A percentile compares a stretch with the other conserved stretches of the same genome.
These are phyloP conservation scores for Botryotinia globosa DNA, from an alignment of 2,329 filamentous ascomycete species.

Conservation along the genomic window DNA sequence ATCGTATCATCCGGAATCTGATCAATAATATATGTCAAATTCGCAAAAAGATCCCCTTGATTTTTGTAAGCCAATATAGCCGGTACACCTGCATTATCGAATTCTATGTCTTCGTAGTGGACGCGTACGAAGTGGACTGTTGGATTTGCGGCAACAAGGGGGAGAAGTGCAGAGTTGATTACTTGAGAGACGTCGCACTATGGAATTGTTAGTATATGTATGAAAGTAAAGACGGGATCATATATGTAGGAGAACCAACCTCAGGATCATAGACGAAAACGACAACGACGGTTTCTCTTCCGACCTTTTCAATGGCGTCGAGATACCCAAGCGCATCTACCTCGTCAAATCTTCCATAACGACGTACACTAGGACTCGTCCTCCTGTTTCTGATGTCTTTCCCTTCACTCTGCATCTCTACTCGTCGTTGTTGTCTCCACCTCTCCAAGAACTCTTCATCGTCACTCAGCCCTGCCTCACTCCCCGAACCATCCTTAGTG, in stretches of 20 bases:
- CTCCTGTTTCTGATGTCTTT: slow-evolving; percentile 60
- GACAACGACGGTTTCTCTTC: slow-evolving; percentile 76
- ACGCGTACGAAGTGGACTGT: slow-evolving; percentile 85
- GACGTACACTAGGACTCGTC: slow-evolving; percentile 71
- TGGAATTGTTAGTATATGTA: slow-evolving; percentile 28
- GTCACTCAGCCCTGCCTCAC: slow-evolving; percentile 40
- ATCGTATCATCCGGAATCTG: slow-evolving; percentile 72
- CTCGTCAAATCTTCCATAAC: slow-evolving; percentile 75
- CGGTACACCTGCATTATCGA: slow-evolving; percentile 84
- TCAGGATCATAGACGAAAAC: slow-evolving; percentile 90
- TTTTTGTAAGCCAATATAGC: slow-evolving; percentile 85
- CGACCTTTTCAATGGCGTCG: slow-evolving; percentile 92
- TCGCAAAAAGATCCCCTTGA: slow-evolving; percentile 85
- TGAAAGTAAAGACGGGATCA: not conserved
- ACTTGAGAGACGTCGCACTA: slow-evolving; percentile 76
- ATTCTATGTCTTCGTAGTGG: slow-evolving; percentile 88
- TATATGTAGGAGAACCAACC: slow-evolving; percentile 51
- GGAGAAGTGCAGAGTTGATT: slow-evolving; percentile 74
- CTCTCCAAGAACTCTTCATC: slow-evolving; percentile 83
- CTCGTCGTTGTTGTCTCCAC: slow-evolving; percentile 79
- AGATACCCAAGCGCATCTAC: slow-evolving; percentile 91
- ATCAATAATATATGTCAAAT: slow-evolving; percentile 80
- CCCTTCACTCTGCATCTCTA: slow-evolving; percentile 68
- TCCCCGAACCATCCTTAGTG: slow-evolving; percentile 29
- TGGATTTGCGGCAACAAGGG: slow-evolving; percentile 68